Base-by-base conservation (phyloP, 768 basidiomycete genomes). In the Rhodotorula diobovata region DNA sequence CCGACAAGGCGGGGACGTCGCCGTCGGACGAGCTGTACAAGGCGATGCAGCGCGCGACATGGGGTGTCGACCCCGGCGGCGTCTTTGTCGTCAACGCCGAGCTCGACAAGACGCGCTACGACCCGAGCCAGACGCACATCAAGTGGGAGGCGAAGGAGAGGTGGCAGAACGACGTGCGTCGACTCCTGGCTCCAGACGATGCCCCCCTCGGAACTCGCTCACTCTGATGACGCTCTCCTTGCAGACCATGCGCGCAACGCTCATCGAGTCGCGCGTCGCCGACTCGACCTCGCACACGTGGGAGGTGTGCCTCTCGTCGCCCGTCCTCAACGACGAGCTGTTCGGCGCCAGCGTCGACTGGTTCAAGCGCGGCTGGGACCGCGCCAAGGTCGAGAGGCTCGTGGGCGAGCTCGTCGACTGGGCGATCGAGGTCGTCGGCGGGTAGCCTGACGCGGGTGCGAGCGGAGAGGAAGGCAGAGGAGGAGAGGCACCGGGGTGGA, bases 1-100 rank as follows among this genome's bases (percentile, higher is more conserved):
- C 71, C 41, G 67, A 73, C 63, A 73, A 73, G 35, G 71, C 71
- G 6, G 71, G 67, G 9, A 73, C 71, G 10, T 68, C 67, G 1
- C 71, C 71, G 11, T 68, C 67, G 14, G 21, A 55, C 45, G 71
- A 73, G 37, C 67, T 73, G 32, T 68, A 63, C 10, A 43, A 53
- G 1, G 63, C 71, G 28, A 45, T 73, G 32, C 63, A 68, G 35
- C 55, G 37, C 10, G 71, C 67, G 46, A 61, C 62, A 4, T 73
- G 71, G 71, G 63, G 57, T 16, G 35, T 73, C 48, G 71, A 68
- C 37, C 54, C 32, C 9, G 32, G 25, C 1, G 67, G 63, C 9
- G 30, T 56, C 39, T 73, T 73, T 30, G 51, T 50, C 28, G 67
- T 68, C 51, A 50, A 66, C 25, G n/a, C 68, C 30, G 30, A 61